Percentiles rank a stretch among this genome's conserved stretches.
phyloP scores from a whole-genome alignment of 106 monocot genomes.

The Acorus calamus region DNA sequence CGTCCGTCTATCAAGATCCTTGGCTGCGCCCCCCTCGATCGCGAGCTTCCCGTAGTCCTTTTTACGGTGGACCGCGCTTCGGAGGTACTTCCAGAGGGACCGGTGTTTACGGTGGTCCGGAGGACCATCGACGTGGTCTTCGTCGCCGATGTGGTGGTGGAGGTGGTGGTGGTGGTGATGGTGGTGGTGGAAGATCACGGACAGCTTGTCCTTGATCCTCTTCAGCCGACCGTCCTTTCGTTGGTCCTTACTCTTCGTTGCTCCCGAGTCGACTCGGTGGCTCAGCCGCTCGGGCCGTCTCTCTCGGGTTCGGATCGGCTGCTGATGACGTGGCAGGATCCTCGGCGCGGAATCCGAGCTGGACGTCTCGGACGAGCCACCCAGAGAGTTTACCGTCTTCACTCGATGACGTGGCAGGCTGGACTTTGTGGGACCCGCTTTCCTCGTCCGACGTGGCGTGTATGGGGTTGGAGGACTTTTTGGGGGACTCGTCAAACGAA shows the following conservation, averaged over 20 bases:
- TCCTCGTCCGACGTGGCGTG: too few species aligned
- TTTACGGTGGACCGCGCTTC: conserved; percentile 11
- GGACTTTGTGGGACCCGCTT: not conserved
- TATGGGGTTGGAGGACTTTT: too few species aligned
- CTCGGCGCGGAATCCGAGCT: too few species aligned
- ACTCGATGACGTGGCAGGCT: too few species aligned
- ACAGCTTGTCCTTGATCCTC: conserved; percentile 47
- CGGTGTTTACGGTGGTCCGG: conserved; percentile 6
- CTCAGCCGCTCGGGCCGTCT: not conserved
- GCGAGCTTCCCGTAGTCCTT: not conserved
- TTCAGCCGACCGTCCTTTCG: conserved; percentile 29
- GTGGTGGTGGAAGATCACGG: conserved; percentile 55
- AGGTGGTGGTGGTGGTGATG: conserved; percentile 51
- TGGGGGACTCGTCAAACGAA: too few species aligned
- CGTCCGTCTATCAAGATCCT: not conserved
- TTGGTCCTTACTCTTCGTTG: not conserved
- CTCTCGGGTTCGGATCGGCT: too few species aligned
- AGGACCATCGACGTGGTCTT: not conserved
- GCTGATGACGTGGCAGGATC: too few species aligned
- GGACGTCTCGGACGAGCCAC: too few species aligned
- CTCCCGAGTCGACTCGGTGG: not conserved
- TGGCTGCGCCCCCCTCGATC: conserved; percentile 2
- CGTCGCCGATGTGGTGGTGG: not conserved
- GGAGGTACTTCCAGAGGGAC: conserved; percentile 37
- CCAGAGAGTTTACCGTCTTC: too few species aligned